Conservation (phyloP, 805 yeast species). For the Wickerhamomyces sydowiorum region DNA sequence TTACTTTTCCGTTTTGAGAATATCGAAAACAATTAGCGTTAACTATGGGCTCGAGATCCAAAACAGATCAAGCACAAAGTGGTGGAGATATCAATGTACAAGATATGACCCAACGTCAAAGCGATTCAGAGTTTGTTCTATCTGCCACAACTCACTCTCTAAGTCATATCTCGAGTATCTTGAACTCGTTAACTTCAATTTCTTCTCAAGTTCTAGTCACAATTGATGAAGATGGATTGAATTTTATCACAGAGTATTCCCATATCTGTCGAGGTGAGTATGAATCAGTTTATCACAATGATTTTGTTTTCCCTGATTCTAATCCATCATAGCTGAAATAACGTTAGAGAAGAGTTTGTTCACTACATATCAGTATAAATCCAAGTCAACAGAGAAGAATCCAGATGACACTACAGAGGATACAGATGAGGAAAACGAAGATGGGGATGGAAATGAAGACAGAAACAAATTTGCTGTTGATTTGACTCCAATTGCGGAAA, state of each 20-base stretch:
- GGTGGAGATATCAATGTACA: neutral
- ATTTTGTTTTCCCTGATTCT: neutral
- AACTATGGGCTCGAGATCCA: neutral
- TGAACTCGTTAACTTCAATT: constrained; percentile 36
- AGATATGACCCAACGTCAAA: neutral
- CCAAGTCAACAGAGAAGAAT: constrained; percentile 3
- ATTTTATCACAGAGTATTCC: constrained; percentile 42
- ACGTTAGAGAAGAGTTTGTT: constrained; percentile 33
- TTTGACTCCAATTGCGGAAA: constrained; percentile 42
- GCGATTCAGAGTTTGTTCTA: constrained; percentile 19
- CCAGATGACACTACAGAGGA: neutral
- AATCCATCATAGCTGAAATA: constrained; percentile 20
- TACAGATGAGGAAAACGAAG: constrained; percentile 8
- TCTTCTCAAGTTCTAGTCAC: constrained; percentile 34
- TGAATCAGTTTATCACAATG: neutral
- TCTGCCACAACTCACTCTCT: constrained; percentile 42
- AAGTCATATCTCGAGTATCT: constrained; percentile 39
- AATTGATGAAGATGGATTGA: constrained; percentile 45
- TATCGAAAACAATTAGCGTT: neutral
- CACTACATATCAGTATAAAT: constrained; percentile 24
- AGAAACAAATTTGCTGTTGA: constrained; percentile 34
- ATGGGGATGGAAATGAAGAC: constrained; percentile 11
- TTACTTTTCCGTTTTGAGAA: constrained; percentile 3
- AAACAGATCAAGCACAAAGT: neutral
- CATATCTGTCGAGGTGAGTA: constrained; percentile 27